A percentile compares a stretch with the other conserved stretches of the same genome.
Conservation (phyloP, 2,329 filamentous ascomycete species). For the Rugonectria rugulosa region DNA sequence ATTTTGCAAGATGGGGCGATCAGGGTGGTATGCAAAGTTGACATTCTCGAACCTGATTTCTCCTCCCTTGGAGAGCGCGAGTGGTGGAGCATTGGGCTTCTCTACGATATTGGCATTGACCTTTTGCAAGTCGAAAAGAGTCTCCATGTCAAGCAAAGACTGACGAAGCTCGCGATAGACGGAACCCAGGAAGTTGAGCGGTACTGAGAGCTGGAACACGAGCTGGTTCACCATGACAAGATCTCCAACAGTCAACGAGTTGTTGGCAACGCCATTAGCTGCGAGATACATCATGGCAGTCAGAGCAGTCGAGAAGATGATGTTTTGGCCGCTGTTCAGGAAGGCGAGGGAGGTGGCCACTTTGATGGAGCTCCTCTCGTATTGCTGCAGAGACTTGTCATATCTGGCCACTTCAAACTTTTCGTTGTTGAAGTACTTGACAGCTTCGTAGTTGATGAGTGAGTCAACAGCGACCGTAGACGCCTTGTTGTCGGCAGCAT, state of each 20-base stretch:
- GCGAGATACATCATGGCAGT: slow-evolving; percentile 99
- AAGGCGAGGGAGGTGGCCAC: slow-evolving; percentile 92
- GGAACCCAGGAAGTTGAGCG: slow-evolving; percentile 96
- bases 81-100: slow-evolving; percentile 73
- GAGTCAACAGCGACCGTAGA: slow-evolving; percentile 97
- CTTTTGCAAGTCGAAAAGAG: slow-evolving; percentile 95
- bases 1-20: slow-evolving; percentile 86
- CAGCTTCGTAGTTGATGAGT: slow-evolving; percentile 97
- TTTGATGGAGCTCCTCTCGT: slow-evolving; percentile 95
- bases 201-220: slow-evolving; percentile 96
- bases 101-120: slow-evolving; percentile 91
- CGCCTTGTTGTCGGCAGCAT: slow-evolving; percentile 93
- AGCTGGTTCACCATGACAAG: slow-evolving; percentile 99
- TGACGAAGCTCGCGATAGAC: slow-evolving; percentile 96
- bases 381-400: slow-evolving; percentile 83
- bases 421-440: slow-evolving; percentile 99
- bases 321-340: slow-evolving; percentile 92
- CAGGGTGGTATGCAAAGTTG: slow-evolving; percentile 87
- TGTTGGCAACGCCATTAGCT: slow-evolving; percentile 84
- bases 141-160: slow-evolving; percentile 97
- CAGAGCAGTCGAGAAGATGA: slow-evolving; percentile 94
- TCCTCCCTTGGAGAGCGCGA: slow-evolving; percentile 78
- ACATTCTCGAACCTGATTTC: slow-evolving; percentile 96
- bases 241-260: slow-evolving; percentile 88
- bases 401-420: slow-evolving; percentile 92